Evolutionary conservation across 1,284 basidiomycete genomes (phyloP), one percentile per base, ranked within the genome.

Genomic region (Apiotrichum gamsii): DNA sequence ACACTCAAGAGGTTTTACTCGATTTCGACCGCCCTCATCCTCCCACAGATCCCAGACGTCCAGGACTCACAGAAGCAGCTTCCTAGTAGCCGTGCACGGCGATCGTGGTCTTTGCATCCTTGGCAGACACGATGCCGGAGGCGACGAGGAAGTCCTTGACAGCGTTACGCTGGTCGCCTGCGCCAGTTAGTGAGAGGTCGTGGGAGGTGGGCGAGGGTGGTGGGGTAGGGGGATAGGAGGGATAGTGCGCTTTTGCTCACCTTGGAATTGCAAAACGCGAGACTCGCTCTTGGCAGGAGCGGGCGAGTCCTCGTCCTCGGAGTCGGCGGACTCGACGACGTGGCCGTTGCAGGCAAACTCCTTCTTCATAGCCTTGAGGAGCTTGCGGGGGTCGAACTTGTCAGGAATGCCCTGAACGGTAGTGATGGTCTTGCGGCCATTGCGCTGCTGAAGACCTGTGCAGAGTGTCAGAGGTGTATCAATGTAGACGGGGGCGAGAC

Each of bases 261-360:
- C 95, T 75, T 98, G 95, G 61, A 99, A 84, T 77, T 99, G 95
- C 71, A 99, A 93, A 70, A 99, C 89, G 76, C 91, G 84, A 76
- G 95, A 90, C 74, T 90, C 87, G 77, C 95, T 90, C 57, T 95
- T 89, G 42, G 50, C 54, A n/a, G 62, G 61, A 36, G 63, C 61
- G 30, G 62, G 59, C 29, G 60, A 55, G 44, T 69, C 65, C 47
- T 70, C 69, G 34, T 69, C 69, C 43, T 65, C 64, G 36, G 63
- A 64, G 42, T 69, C 65, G 49, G 61, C 69, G 30, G 68, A 66
- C 39, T 68, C 65, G 62, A 96, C 89, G 65, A 99, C 81, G 56
- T 88, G 95, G 59, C 95, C 95, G 77, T 98, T 98, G 80, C 95
- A 98, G 55, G 95, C 95, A 65, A 98, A 97, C 78, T 96, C 91